Evolutionary conservation across 208 protist genomes (phyloP).

Genomic region (Trypanosoma vivax): DNA sequence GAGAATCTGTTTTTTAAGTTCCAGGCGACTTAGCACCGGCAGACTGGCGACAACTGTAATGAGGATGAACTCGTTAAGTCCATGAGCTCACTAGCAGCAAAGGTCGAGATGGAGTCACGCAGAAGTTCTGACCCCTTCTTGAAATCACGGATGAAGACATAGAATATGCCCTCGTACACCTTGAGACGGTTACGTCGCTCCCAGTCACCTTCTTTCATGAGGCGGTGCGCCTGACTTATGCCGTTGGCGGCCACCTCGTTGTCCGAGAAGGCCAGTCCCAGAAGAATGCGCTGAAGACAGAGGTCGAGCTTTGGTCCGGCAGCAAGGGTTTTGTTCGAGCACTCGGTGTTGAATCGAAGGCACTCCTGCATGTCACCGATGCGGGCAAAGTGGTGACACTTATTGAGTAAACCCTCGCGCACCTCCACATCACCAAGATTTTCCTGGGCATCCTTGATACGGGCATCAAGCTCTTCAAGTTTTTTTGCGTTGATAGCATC

Average conservation of each 20-base stretch:
- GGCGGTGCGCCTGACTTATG: conserved; percentile 88
- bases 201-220: conserved; percentile 98
- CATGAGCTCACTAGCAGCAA: conserved; percentile 94
- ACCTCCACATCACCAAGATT: conserved; percentile 97
- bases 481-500: conserved; percentile 71
- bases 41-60: conserved; percentile 92
- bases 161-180: conserved; percentile 97
- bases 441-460: conserved; percentile 91
- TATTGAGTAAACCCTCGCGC: conserved; percentile 91
- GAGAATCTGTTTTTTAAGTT: conserved; percentile 88
- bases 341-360: conserved; percentile 84
- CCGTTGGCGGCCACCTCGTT: conserved; percentile 85
- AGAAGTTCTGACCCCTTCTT: conserved; percentile 89
- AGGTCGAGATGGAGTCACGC: conserved; percentile 96
- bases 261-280: conserved; percentile 95
- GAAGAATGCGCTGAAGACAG: conserved; percentile 92
- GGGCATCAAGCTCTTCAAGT: conserved; percentile 76
- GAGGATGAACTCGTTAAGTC: conserved; percentile 92
- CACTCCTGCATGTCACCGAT: conserved; percentile 96
- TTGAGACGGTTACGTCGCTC: conserved; percentile 98
- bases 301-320: conserved; percentile 95
- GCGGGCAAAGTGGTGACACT: conserved; percentile 88
- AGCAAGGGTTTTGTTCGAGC: conserved; percentile 91
- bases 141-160: conserved; percentile 94
- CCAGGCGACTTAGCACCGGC: conserved; percentile 80